These are phyloP conservation scores for Leccinum obscurum DNA, from an alignment of 768 basidiomycete genomes.

Conservation along the genomic window DNA sequence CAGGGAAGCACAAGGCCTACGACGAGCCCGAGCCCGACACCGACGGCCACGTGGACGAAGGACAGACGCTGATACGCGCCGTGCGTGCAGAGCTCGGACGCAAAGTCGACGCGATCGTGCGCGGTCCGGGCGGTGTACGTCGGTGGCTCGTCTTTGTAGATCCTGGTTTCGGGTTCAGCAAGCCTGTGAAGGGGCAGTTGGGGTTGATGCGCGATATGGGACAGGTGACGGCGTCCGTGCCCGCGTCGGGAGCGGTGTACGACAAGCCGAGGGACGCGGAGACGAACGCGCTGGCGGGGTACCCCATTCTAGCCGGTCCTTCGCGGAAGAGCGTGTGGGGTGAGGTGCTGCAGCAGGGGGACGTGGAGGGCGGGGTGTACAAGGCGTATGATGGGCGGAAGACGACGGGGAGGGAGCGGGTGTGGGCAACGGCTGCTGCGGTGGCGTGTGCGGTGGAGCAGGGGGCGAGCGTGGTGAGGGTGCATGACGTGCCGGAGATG, in stretches of 20 bases:
- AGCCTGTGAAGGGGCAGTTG: constrained; percentile 73
- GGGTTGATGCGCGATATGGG: constrained; percentile 57
- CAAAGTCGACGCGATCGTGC: constrained; percentile 64
- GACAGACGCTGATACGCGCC: constrained; percentile 51
- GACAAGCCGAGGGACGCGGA: constrained; percentile 16
- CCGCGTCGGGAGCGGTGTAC: neutral
- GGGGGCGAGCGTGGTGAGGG: constrained; percentile 69
- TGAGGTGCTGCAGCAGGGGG: constrained; percentile 50
- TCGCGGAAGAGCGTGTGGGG: constrained; percentile 89
- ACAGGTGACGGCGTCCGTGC: constrained; percentile 39
- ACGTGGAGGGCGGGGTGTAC: constrained; percentile 30
- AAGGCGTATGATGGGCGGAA: constrained; percentile 44
- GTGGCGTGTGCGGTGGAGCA: constrained; percentile 76
- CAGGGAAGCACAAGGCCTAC: constrained; percentile 74
- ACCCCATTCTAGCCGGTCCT: constrained; percentile 71
- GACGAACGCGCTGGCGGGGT: constrained; percentile 54
- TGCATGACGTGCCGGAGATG: constrained; percentile 79
- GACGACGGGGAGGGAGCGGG: constrained; percentile 65
- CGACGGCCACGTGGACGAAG: neutral
- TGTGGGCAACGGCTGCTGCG: constrained; percentile 77
- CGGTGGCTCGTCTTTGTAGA: constrained; percentile 90
- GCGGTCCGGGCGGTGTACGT: constrained; percentile 68
- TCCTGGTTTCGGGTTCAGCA: constrained; percentile 95
- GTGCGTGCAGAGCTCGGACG: constrained; percentile 71
- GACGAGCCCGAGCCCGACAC: constrained; percentile 42